Percentiles rank a stretch among this genome's conserved stretches.
Conservation (phyloP, 768 basidiomycete species). For the Podaxis sp. region DNA sequence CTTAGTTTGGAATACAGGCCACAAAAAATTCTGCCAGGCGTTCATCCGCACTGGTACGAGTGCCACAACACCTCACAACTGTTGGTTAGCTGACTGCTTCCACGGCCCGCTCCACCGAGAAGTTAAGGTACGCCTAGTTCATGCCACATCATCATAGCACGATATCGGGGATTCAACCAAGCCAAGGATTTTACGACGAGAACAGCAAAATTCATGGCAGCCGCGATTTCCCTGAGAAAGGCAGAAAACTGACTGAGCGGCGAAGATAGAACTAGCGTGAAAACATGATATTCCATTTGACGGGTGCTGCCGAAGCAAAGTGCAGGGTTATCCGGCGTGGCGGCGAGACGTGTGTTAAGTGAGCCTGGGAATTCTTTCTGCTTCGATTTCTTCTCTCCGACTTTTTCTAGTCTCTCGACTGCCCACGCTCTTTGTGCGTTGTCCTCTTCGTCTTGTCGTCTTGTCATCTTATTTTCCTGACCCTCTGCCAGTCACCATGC, state of each 20-base stretch:
- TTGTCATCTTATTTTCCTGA: background rate
- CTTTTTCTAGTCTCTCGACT: background rate
- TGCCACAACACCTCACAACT: background rate
- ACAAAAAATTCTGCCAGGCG: background rate
- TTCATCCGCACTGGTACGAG: background rate
- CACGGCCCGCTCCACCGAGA: background rate
- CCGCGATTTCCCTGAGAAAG: too few species aligned
- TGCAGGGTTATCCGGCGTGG: background rate
- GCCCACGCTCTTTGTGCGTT: slow-evolving; percentile 5
- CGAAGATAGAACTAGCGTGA: too few species aligned
- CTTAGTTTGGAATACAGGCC: background rate
- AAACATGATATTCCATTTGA: background rate
- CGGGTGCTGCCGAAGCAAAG: background rate
- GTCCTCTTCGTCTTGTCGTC: too few species aligned
- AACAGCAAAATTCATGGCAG: background rate
- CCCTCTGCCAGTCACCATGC: background rate
- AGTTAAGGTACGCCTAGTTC: background rate
- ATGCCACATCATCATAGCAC: background rate
- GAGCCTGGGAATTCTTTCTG: background rate
- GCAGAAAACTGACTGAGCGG: too few species aligned
- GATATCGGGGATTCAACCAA: background rate
- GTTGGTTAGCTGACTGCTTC: background rate
- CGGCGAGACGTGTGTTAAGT: background rate
- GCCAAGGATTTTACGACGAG: background rate
- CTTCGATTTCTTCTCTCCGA: background rate